Evolutionary conservation across 805 yeast genomes (phyloP).

Genomic region (Ogataea neopini): DNA sequence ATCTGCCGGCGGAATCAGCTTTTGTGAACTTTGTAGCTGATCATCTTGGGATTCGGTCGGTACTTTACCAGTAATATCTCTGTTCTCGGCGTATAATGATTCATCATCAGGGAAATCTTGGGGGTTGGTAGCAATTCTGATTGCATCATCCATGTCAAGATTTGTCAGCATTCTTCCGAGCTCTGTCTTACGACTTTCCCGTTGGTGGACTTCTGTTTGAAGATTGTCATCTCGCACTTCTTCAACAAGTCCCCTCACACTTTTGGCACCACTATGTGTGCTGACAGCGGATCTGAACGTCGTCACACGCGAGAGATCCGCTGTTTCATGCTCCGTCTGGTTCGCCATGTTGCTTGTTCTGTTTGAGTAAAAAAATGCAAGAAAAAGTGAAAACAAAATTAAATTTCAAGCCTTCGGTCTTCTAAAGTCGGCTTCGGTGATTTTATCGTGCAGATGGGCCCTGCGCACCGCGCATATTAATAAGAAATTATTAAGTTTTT

Average conservation of each 20-base stretch:
- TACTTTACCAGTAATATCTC: constrained; percentile 7
- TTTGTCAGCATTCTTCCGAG: constrained; percentile 25
- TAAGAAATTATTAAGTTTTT: neutral
- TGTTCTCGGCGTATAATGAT: neutral
- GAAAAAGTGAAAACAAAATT: neutral
- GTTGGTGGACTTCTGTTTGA: constrained; percentile 17
- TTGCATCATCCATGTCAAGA: constrained; percentile 27
- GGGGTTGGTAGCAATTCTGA: constrained; percentile 16
- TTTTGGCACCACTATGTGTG: neutral
- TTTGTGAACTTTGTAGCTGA: constrained; percentile 2
- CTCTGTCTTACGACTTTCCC: constrained; percentile 14
- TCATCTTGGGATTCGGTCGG: constrained; percentile 7
- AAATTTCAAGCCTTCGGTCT: neutral
- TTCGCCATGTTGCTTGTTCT: neutral
- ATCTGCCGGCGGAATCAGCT: constrained; percentile 42
- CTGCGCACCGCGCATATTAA: neutral
- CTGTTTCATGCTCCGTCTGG: neutral
- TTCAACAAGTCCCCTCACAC: constrained; percentile 7
- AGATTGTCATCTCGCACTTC: constrained; percentile 25
- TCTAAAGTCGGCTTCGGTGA: neutral
- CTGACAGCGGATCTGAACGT: neutral
- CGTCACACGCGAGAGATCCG: neutral
- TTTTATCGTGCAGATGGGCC: neutral
- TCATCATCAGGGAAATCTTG: neutral
- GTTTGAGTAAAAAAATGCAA: neutral